Conservation (phyloP, 2,329 filamentous ascomycete genomes). For the Aspergillus candidus region DNA sequence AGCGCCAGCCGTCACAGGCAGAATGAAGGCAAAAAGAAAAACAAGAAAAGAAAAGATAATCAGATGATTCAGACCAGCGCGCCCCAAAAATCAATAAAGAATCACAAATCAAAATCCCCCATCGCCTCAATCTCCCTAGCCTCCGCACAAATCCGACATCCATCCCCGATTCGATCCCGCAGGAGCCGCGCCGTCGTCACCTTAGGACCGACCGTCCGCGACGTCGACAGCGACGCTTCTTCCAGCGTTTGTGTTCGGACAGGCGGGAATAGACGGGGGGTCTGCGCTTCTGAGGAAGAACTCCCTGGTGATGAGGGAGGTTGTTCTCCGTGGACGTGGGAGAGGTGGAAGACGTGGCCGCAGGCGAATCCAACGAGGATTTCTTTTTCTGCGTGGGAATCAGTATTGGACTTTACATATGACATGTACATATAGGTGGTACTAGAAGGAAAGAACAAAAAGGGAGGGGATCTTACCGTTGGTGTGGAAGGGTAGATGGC, state of each 20-base stretch:
- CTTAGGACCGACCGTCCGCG: constrained; percentile 69
- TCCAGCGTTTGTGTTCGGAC: constrained; percentile 16
- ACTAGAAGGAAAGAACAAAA: not conserved
- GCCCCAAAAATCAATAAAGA: not conserved
- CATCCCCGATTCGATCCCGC: constrained; percentile 57
- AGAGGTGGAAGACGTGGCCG: constrained; percentile 61
- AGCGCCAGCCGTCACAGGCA: constrained; percentile 3
- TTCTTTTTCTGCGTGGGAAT: constrained; percentile 42
- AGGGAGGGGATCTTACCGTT: constrained; percentile 27
- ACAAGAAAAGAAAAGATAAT: not conserved
- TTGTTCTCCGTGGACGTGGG: constrained; percentile 42
- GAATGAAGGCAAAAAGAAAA: not conserved
- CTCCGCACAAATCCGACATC: constrained; percentile 36
- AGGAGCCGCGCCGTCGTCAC: constrained; percentile 79
- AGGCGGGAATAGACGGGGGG: constrained; percentile 17
- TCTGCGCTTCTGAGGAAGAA: constrained; percentile 13
- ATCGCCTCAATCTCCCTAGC: constrained; percentile 31
- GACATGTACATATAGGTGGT: not conserved
- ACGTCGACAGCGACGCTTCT: constrained; percentile 24
- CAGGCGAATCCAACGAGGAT: constrained; percentile 62
- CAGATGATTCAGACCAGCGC: not conserved
- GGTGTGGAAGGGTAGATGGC: constrained; percentile 31
- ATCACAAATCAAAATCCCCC: constrained; percentile 14
- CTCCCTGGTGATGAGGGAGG: too few relatives aligned
- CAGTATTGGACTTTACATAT: not conserved